Conservation (phyloP, 1,139 yeast genomes). For the Suhomyces panamericanus region DNA sequence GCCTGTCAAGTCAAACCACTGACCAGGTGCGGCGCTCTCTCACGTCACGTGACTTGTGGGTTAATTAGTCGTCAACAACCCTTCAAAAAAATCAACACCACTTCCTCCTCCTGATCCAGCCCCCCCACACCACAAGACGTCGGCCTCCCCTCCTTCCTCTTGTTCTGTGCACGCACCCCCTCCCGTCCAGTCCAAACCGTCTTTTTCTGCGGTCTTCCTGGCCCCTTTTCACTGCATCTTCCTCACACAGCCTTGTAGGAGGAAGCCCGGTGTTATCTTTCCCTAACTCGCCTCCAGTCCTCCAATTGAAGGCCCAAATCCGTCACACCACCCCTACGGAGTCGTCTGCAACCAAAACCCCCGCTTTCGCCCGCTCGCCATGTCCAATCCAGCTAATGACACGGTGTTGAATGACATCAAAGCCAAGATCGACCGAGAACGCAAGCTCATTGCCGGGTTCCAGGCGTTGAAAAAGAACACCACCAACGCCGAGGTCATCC, state of each 20-base stretch:
- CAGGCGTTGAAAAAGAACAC: constrained; percentile 77
- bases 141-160: neutral
- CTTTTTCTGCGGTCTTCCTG: neutral
- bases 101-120: neutral
- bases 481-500: constrained; percentile 76
- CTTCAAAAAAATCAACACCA: constrained; percentile 7
- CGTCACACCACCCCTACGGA: no score
- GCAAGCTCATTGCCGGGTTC: constrained; percentile 85
- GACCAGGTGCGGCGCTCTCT: constrained; percentile 1
- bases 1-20: no score
- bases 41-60: constrained; percentile 3
- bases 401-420: constrained; percentile 61
- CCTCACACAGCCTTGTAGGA: no score
- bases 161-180: neutral
- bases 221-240: neutral
- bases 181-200: neutral
- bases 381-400: constrained; percentile 18
- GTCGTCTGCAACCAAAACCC: neutral
- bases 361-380: neutral
- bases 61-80: constrained; percentile 13
- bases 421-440: constrained; percentile 83
- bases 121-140: neutral
- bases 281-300: no score
- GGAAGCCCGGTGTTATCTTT: no score
- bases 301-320: no score